Evolutionary conservation across 2,329 filamentous ascomycete genomes (phyloP).

Genomic region (Corynespora cassiicola): DNA sequence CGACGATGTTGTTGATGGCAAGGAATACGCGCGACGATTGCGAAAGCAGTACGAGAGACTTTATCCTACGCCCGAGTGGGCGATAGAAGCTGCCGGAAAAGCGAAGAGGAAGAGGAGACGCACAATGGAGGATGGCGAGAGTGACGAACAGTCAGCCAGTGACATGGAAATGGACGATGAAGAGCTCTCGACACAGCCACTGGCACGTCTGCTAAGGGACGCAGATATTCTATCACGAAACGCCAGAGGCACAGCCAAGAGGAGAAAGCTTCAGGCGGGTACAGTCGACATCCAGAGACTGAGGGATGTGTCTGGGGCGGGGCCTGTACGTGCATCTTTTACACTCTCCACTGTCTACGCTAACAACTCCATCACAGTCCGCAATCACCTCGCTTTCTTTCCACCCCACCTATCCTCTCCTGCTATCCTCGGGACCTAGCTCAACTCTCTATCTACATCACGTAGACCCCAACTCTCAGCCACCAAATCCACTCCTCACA

Average conservation of each 20-base stretch:
- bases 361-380: slow-evolving; percentile 52
- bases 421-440: slow-evolving; percentile 86
- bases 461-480: slow-evolving; percentile 75
- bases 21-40: slow-evolving; percentile 82
- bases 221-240: slow-evolving; percentile 68
- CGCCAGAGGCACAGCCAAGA: slow-evolving; percentile 59
- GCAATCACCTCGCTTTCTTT: slow-evolving; percentile 85
- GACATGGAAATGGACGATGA: slow-evolving; percentile 59
- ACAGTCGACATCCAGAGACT: slow-evolving; percentile 88
- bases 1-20: slow-evolving; percentile 86
- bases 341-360: slow-evolving; percentile 6
- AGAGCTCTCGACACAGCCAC: slow-evolving; percentile 71
- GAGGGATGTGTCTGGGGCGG: slow-evolving; percentile 80
- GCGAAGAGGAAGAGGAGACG: slow-evolving; percentile 56
- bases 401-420: slow-evolving; percentile 85
- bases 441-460: slow-evolving; percentile 90
- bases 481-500: slow-evolving; percentile 87
- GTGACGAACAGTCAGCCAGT: slow-evolving; percentile 60
- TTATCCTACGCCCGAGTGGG: slow-evolving; percentile 69
- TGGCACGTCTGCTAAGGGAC: slow-evolving; percentile 81
- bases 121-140: slow-evolving; percentile 47
- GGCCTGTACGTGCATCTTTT: slow-evolving; percentile 60
- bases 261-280: slow-evolving; percentile 80
- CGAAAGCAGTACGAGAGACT: slow-evolving; percentile 76
- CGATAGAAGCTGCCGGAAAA: slow-evolving; percentile 51